Base-by-base conservation (phyloP, 1,284 basidiomycete species). In the Hemileccinum hortonii region DNA sequence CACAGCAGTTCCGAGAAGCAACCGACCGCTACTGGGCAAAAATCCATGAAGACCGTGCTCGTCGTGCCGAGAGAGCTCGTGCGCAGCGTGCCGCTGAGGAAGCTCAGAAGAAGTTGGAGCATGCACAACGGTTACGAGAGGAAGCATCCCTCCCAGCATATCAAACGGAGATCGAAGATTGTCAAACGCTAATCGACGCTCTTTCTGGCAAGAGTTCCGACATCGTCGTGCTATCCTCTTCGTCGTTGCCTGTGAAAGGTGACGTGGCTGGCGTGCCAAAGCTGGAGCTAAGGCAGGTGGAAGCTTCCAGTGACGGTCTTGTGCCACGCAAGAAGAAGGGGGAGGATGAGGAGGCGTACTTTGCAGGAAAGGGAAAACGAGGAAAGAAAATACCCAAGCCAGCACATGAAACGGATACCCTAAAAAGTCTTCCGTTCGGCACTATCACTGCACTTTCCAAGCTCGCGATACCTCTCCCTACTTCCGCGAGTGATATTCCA, bases 131-230 rank as follows among this genome's bases (percentile, higher is more conserved):
- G 42, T 68, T 99, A 53, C 86, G 92, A 52, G 97, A 99, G 60
- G 94, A 98, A 64, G 97, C 97, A 30, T 84, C 88, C 52, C 66
- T 82, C 38, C 95, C 97, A 37, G 97, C 97, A 0, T 99, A 86
- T 78, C 90, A 94, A 64, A 80, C 86, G 54, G 86, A 98, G 72
- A 95, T 99, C 63, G 94, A 99, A 75, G 97, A 99, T 72, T 98
- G 94, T 75, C 88, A 93, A 65, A 95, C 90, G 8, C 83, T 97
- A 57, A 91, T 99, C 70, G 90, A 94, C 69, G 90, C 84, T 72
- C 90, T 99, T 73, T 86, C 82, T 36, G 91, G 89, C 42, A 90
- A 88, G 72, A 75, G 77, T 53, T 78, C 77, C 30, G 77, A 83
- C 45, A 81, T 80, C 62, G 75, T 79, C 53, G 76, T 78, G 9